phyloP scores from a whole-genome alignment of 2,329 filamentous ascomycete species.

The Fusarium burgessii region DNA sequence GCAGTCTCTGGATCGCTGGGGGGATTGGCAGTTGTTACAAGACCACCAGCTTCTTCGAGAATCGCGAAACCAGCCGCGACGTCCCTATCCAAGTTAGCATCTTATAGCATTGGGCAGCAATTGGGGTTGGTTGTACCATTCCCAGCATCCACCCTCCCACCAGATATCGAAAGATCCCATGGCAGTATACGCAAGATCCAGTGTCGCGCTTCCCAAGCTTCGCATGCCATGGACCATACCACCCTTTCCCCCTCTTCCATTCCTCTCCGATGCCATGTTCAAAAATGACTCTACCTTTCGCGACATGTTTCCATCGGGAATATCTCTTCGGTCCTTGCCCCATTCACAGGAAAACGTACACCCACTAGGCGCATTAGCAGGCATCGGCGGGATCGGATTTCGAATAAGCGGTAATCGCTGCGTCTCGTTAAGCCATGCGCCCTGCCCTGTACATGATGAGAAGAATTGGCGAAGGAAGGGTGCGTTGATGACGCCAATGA shows the following conservation, averaged over 20 bases:
- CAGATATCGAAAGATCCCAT: constrained; percentile 83
- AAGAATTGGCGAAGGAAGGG: constrained; percentile 78
- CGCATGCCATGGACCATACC: constrained; percentile 84
- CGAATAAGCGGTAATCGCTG: constrained; percentile 72
- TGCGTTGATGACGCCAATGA: constrained; percentile 79
- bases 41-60: constrained; percentile 77
- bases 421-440: constrained; percentile 76
- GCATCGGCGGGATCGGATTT: constrained; percentile 72
- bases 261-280: constrained; percentile 77
- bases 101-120: too few relatives aligned
- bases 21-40: constrained; percentile 80
- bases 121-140: constrained; percentile 64
- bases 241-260: constrained; percentile 72
- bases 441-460: constrained; percentile 72
- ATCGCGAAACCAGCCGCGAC: constrained; percentile 82
- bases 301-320: constrained; percentile 73
- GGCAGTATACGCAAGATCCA: constrained; percentile 80
- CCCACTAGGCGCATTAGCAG: constrained; percentile 71
- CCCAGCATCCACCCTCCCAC: constrained; percentile 87
- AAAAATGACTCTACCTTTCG: constrained; percentile 80
- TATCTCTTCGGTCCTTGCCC: constrained; percentile 80
- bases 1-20: constrained; percentile 68
- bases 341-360: constrained; percentile 83
- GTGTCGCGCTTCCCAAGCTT: constrained; percentile 77
- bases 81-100: constrained; percentile 62